These are phyloP conservation scores for Pterocarpus santalinus DNA, from an alignment of 306 rosid genomes.

Conservation along the genomic window DNA sequence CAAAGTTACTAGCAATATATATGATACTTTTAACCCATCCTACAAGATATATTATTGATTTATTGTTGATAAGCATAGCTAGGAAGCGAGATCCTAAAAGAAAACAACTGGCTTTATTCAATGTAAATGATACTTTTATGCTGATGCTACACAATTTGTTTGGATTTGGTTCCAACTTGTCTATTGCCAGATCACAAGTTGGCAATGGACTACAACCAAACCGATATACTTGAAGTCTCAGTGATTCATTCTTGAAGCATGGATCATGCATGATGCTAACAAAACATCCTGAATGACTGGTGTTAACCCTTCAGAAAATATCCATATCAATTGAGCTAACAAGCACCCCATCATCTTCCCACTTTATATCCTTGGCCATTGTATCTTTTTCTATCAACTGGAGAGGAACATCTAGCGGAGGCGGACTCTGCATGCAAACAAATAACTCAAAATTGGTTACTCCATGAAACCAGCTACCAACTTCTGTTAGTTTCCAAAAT, in stretches of 20 bases:
- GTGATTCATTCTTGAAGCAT: conserved; percentile 23
- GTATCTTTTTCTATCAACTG: conserved; percentile 62
- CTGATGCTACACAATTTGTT: conserved; percentile 29
- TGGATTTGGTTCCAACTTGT: conserved; percentile 34
- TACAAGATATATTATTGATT: background rate
- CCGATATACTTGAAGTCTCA: conserved; percentile 26
- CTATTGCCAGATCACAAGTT: conserved; percentile 22
- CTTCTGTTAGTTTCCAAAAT: background rate
- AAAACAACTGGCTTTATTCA: conserved; percentile 18
- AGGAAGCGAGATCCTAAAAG: background rate
- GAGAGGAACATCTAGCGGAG: conserved; percentile 76
- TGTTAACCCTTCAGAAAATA: conserved; percentile 68
- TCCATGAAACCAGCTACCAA: conserved; percentile 26
- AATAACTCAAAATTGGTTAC: conserved; percentile 23
- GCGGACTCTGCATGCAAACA: conserved; percentile 75
- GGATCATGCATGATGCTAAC: conserved; percentile 21
- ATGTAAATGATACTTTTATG: conserved; percentile 26
- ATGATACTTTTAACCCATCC: background rate
- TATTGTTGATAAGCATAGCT: background rate
- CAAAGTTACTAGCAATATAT: background rate
- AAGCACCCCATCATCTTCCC: conserved; percentile 97
- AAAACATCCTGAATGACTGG: background rate
- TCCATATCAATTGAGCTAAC: conserved; percentile 65
- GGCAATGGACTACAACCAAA: conserved; percentile 22
- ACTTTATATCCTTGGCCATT: conserved; percentile 59